These are phyloP conservation scores for Pleurotus ostreatus DNA, from an alignment of 768 basidiomycete species.

Conservation along the genomic window DNA sequence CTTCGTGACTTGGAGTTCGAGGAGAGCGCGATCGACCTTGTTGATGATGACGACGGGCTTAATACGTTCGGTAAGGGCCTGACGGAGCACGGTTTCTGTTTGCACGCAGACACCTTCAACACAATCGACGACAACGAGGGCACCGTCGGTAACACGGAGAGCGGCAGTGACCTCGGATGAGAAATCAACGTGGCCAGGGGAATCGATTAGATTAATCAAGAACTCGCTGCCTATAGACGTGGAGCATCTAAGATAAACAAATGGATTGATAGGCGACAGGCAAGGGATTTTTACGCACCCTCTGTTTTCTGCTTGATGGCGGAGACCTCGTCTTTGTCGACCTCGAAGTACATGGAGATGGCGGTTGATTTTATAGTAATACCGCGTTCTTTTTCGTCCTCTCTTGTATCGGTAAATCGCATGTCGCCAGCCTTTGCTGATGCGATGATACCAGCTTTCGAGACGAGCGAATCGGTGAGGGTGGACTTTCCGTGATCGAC, in stretches of 20 bases:
- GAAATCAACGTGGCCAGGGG: conserved; percentile 99
- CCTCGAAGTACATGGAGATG: conserved; percentile 99
- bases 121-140: conserved; percentile 98
- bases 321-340: conserved; percentile 81
- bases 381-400: conserved; percentile 99
- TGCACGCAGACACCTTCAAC: conserved; percentile 99
- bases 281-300: conserved; percentile 41
- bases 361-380: conserved; percentile 99
- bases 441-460: conserved; percentile 99
- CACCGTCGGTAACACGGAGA: conserved; percentile 99
- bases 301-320: conserved; percentile 93
- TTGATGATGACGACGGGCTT: conserved; percentile 99
- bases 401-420: conserved; percentile 96
- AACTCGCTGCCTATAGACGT: conserved; percentile 74
- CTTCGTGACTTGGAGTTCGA: conserved; percentile 96
- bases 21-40: conserved; percentile 99
- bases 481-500: conserved; percentile 99
- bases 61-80: conserved; percentile 96
- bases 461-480: conserved; percentile 96
- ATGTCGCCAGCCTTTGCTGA: conserved; percentile 90
- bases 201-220: conserved; percentile 99
- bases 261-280: neutral
- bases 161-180: conserved; percentile 99
- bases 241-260: neutral
- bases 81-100: conserved; percentile 98